Base-by-base conservation (phyloP, 164 flowering plant species). In the Cinnamomum chago region DNA sequence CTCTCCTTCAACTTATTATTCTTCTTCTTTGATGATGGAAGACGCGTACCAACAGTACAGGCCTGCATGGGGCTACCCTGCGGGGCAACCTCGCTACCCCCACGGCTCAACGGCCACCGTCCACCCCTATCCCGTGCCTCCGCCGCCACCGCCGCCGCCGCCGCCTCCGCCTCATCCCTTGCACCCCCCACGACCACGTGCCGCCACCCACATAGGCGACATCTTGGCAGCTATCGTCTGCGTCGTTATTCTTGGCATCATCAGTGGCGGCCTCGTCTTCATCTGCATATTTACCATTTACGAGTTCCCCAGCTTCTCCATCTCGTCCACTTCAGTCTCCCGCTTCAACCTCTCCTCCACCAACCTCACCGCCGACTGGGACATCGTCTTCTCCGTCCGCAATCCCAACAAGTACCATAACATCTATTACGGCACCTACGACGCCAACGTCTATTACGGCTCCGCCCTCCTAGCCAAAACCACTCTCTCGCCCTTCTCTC, bases 391-490 rank as follows among this genome's bases (percentile, higher is more conserved):
- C 67, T 25, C 77, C 15, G 87, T 82, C 66, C 25, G 70, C 3
- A 93, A 93, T 83, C 92, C 95, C 64, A 93, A 92, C 81, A 83
- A 78, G 79, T 88, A 88, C 77, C 72, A 89, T 75, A 68, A 25
- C 13, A 60, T 89, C n/a, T 66, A 50, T 22, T 93, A 85, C 76
- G 85, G 84, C 67, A 47, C 33, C 25, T 24, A 81, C 17, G 71
- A 66, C 18, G 81, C 79, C 1, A 23, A 11, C 0, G 15, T 85
- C 10, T 79, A 58, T 25, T 86, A 82, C 62, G 15, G 47, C 1
- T 13, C 27, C 3, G 67, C 27, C 6, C 24, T 20, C 20, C 52
- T 93, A 0, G 10, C 88, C 3, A 76, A 65, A 24, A 86, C 85
- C 1, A 58, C 77, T 7, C 51, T 93, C 5, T 75, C 85, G 2